phyloP scores from a whole-genome alignment of 306 rosid species.

The Pyrus bretschneideri region DNA sequence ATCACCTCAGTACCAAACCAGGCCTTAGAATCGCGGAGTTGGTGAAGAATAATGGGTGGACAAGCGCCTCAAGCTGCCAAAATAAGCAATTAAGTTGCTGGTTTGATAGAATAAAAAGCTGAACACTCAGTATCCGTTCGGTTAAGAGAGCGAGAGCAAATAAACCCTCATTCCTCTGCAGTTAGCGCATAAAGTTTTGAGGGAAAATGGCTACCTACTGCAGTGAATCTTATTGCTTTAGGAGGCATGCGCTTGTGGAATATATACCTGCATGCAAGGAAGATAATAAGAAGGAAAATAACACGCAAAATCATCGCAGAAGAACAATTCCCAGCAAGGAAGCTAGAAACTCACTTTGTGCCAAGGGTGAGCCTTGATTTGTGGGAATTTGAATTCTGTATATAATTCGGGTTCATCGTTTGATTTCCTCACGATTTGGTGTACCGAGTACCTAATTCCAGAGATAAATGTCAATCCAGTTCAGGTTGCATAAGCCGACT shows the following conservation, averaged over 20 bases:
- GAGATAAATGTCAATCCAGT: background rate
- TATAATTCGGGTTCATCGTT: constrained; percentile 73
- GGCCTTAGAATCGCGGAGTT: too few species aligned
- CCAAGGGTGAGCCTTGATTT: constrained; percentile 56
- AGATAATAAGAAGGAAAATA: background rate
- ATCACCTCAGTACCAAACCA: too few species aligned
- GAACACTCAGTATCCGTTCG: background rate
- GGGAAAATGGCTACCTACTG: constrained; percentile 33
- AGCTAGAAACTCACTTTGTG: constrained; percentile 38
- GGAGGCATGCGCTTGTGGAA: constrained; percentile 48
- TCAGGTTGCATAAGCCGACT: background rate
- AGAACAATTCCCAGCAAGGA: background rate
- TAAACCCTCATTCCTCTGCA: background rate
- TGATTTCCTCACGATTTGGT: constrained; percentile 48
- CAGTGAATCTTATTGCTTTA: constrained; percentile 29
- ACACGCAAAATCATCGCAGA: background rate
- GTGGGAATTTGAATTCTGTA: constrained; percentile 61
- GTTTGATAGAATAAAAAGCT: background rate
- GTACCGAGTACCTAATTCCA: too few species aligned
- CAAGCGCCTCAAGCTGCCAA: constrained; percentile 51
- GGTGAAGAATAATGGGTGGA: too few species aligned
- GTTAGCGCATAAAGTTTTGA: too few species aligned
- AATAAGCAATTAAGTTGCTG: background rate
- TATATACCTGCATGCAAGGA: constrained; percentile 39
- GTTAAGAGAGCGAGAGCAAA: background rate